Evolutionary conservation across 345 rosid species (phyloP), one percentile per base, ranked within the genome.

Genomic region (Eucalyptus shirleyi): DNA sequence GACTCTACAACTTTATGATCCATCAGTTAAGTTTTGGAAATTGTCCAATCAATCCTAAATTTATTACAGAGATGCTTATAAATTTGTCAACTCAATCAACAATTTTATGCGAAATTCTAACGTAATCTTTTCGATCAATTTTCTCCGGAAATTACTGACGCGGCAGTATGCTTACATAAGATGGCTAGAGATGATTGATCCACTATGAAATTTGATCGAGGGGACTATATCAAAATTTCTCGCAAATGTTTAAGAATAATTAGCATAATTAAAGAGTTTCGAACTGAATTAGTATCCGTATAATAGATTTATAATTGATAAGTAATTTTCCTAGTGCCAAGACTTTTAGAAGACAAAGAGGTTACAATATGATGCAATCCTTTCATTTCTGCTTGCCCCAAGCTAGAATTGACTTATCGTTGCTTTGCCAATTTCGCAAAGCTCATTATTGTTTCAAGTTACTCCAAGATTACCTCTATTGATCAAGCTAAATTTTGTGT

Each of bases 71-170:
- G 0, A 56, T 10, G 14, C 62, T 56, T 56, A 0, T 56, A 56
- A 56, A 23, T 23, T 10, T 56, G 30, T 9, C 14, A 56, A 56
- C 24, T 23, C 3, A 56, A 24, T 24, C 3, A 23, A 23, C 5
- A 56, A 56, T 24, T 24, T 56, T 24, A 11, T 2, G 14, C 0
- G 14, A 56, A 56, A 56, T 24, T 56, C 30, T 23, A 56, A 56
- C 24, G 0, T 56, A 56, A 24, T 56, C 0, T 24, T 56, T 56
- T 24, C 0, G 1, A 56, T 56, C 3, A 56, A 56, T 56, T 56
- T 23, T 24, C 28, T 23, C 6, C 0, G 0, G 2, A 11, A 56
- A 24, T 23, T 26, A 4, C 13, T 24, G 30, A 56, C 2, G 6
- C 12, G 4, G 1, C 0, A 2, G 6, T 56, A 26, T 24, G 2